Percentiles rank a stretch among this genome's conserved stretches.
Conservation (phyloP, 306 rosid species). For the Cucurbita ficifolia region DNA sequence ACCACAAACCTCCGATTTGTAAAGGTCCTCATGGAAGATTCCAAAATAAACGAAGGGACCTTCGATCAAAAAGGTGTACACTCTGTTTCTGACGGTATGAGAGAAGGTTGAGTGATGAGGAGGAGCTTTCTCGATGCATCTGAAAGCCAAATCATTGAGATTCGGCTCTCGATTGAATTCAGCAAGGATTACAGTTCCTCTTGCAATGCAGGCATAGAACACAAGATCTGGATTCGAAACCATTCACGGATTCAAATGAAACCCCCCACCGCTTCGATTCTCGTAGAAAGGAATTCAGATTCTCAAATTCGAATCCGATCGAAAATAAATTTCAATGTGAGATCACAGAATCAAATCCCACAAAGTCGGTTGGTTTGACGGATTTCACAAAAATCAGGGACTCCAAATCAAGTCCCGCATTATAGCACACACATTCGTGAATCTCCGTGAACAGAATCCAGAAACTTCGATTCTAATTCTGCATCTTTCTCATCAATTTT, state of each 20-base stretch:
- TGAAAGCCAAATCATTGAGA: constrained; percentile 37
- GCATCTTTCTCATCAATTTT: background rate
- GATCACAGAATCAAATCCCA: background rate
- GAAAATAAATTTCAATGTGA: background rate
- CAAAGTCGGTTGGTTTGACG: background rate
- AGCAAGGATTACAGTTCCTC: constrained; percentile 40
- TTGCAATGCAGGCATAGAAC: constrained; percentile 65
- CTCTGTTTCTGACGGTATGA: constrained; percentile 44
- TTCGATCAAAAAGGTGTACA: constrained; percentile 39
- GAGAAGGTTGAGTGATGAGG: constrained; percentile 43
- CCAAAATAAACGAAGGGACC: constrained; percentile 47
- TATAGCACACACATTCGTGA: background rate
- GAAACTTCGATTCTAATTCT: background rate
- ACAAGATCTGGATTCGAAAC: constrained; percentile 46
- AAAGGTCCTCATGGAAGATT: constrained; percentile 31
- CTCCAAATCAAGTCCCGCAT: background rate
- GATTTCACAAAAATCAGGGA: background rate
- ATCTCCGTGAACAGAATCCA: background rate
- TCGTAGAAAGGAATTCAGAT: background rate
- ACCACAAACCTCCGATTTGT: constrained; percentile 30
- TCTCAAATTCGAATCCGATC: background rate
- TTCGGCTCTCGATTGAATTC: constrained; percentile 31
- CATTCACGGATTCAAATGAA: background rate
- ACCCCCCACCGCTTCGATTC: background rate
- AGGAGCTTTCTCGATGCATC: constrained; percentile 54